phyloP scores from a whole-genome alignment of 768 basidiomycete genomes.

The Lactarius vividus region DNA sequence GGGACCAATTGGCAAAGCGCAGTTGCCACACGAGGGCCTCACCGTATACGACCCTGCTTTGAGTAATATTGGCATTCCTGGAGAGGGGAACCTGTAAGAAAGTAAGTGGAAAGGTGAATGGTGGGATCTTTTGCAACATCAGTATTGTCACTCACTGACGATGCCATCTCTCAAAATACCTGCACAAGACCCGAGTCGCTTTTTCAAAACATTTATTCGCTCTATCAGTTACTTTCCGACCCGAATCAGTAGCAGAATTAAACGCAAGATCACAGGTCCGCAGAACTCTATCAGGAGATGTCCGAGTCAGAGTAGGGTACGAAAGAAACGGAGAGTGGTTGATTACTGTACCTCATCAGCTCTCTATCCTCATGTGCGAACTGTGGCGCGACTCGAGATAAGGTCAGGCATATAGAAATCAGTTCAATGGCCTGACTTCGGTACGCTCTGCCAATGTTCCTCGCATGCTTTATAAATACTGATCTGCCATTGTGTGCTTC shows the following conservation, averaged over 20 bases:
- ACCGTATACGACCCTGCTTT: not conserved
- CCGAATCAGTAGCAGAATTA: not conserved
- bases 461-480: conserved; percentile 16
- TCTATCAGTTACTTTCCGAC: not conserved
- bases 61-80: not conserved
- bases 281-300: not conserved
- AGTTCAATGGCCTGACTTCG: conserved; percentile 11
- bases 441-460: conserved; percentile 16
- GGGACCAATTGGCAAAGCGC: not conserved
- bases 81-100: not conserved
- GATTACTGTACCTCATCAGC: conserved; percentile 1
- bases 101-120: not conserved
- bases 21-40: not conserved
- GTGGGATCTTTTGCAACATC: not conserved
- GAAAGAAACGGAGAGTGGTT: not conserved
- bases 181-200: not conserved
- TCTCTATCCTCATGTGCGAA: not conserved
- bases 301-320: not conserved
- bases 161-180: not conserved
- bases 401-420: conserved; percentile 8
- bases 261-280: not conserved
- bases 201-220: not conserved
- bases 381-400: conserved; percentile 1
- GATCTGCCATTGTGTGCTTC: not conserved
- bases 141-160: not conserved